Conservation (phyloP, 2,329 filamentous ascomycete genomes). For the Penicillium polonicum region DNA sequence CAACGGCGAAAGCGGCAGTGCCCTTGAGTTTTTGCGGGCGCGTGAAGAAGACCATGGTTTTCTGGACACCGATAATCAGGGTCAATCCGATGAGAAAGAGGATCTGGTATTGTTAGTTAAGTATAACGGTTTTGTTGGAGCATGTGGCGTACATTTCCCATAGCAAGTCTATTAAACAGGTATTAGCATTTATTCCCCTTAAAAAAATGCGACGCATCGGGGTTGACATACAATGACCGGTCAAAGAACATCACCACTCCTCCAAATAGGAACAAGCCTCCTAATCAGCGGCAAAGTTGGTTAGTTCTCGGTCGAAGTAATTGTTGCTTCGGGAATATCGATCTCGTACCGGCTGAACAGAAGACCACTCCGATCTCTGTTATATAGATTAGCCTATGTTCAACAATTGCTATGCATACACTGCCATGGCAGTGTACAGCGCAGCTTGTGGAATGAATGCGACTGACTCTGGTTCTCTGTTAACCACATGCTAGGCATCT, state of each 20-base stretch:
- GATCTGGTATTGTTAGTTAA: constrained; percentile 58
- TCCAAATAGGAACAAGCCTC: constrained; percentile 90
- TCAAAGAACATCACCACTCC: constrained; percentile 98
- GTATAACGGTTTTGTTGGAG: constrained; percentile 1
- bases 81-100: constrained; percentile 96
- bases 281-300: constrained; percentile 48
- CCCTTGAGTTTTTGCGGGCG: constrained; percentile 90
- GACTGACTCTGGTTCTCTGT: constrained; percentile 88
- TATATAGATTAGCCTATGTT: constrained; percentile 21
- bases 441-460: not conserved
- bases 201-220: not conserved
- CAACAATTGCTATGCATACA: not conserved
- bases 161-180: constrained; percentile 68
- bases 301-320: constrained; percentile 14
- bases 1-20: constrained; percentile 80
- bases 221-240: constrained; percentile 73
- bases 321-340: not conserved
- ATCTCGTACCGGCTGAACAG: constrained; percentile 82
- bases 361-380: constrained; percentile 95
- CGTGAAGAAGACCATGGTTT: constrained; percentile 92
- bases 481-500: constrained; percentile 91
- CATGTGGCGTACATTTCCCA: constrained; percentile 75
- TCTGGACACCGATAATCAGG: constrained; percentile 88
- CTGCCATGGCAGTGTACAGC: not conserved
- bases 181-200: constrained; percentile 4